phyloP scores from a whole-genome alignment of 2,329 filamentous ascomycete species.

The Ceratocystis papillata region DNA sequence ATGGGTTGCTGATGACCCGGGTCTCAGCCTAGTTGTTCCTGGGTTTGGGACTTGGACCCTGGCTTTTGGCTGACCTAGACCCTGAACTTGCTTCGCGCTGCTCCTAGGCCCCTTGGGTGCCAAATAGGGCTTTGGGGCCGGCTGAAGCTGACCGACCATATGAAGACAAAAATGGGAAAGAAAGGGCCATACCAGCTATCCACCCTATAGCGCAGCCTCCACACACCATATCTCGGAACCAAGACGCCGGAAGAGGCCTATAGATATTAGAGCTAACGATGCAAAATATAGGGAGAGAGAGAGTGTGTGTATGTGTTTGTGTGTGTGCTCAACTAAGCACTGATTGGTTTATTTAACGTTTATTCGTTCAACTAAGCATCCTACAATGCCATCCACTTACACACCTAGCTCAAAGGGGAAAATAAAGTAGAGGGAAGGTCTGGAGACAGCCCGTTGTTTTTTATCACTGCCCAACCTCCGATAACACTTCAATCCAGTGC shows the following conservation, averaged over 20 bases:
- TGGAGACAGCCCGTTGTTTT: not conserved
- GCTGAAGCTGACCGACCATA: not conserved
- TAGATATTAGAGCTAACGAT: no score
- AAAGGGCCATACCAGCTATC: no score
- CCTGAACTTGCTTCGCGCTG: not conserved
- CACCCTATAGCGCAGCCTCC: no score
- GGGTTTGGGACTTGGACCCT: no score
- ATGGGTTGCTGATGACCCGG: not conserved
- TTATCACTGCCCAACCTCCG: not conserved
- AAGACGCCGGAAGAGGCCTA: no score
- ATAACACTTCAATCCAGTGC: not conserved
- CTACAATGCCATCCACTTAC: not conserved
- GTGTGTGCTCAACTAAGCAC: no score
- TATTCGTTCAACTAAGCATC: not conserved
- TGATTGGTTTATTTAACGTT: no score
- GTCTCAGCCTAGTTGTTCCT: not conserved
- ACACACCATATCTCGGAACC: no score
- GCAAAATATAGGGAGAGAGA: no score
- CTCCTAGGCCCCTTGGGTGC: not conserved
- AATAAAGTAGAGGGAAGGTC: not conserved
- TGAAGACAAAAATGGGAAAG: no score
- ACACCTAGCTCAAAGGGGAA: not conserved
- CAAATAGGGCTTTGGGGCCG: not conserved
- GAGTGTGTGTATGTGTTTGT: no score
- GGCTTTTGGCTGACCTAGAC: not conserved